Percentiles rank a stretch among this genome's conserved stretches.
Conservation (phyloP, 306 rosid genomes). For the Parietaria judaica region DNA sequence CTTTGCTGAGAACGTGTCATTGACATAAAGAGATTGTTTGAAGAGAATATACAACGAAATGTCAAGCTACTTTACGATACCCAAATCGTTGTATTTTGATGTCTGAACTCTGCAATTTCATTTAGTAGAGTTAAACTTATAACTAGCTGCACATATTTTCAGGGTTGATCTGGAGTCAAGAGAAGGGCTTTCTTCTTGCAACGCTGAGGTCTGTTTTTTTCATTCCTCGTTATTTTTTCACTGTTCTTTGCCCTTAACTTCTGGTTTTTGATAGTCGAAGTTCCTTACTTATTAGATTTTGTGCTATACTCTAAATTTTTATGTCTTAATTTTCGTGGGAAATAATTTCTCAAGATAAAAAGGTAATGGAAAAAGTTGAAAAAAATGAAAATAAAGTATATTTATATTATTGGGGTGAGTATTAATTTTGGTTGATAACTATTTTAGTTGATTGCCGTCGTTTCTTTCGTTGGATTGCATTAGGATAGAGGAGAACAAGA, state of each 20-base stretch:
- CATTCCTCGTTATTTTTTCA: neutral
- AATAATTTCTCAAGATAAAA: neutral
- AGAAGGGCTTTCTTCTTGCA: constrained; percentile 22
- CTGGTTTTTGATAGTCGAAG: neutral
- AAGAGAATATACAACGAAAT: no score
- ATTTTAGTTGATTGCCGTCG: constrained; percentile 10
- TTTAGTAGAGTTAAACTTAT: neutral
- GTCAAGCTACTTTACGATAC: no score
- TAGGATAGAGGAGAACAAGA: constrained; percentile 43
- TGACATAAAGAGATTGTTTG: no score
- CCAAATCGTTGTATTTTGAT: no score
- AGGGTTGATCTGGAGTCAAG: constrained; percentile 40
- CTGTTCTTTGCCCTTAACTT: neutral
- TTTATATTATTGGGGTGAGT: no score
- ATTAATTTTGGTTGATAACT: no score
- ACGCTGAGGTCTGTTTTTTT: constrained; percentile 38
- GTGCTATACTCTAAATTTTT: no score
- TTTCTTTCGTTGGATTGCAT: constrained; percentile 26
- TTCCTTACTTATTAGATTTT: neutral
- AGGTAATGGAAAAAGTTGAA: no score
- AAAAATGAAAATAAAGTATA: no score
- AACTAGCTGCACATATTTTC: constrained; percentile 18
- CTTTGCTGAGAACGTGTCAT: no score
- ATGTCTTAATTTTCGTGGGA: no score
- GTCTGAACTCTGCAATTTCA: neutral